Evolutionary conservation across 192 early-diverging fungal species (phyloP).

Genomic region (Coemansia sp.): DNA sequence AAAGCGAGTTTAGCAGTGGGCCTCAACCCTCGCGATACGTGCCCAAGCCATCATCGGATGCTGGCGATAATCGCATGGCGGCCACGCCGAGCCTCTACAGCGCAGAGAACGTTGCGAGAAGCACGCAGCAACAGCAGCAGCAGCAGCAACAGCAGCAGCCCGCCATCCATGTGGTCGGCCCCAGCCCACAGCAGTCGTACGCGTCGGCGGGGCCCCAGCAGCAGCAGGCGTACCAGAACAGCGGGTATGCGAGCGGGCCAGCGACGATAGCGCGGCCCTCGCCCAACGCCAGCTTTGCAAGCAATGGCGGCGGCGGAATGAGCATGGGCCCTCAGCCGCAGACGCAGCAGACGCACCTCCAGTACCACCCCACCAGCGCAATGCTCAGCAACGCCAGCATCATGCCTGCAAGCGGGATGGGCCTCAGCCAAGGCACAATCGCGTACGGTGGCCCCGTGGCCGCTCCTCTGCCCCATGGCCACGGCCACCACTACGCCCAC

Average conservation of each 20-base stretch:
- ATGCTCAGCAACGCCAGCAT: conserved; percentile 4
- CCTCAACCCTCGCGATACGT: conserved; percentile 23
- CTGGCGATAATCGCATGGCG: not conserved
- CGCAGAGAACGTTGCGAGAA: not conserved
- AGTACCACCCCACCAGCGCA: not conserved
- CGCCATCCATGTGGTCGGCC: not conserved
- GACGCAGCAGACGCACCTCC: conserved; percentile 7
- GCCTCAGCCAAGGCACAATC: not conserved
- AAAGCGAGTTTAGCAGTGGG: conserved; percentile 9
- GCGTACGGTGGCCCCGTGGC: not conserved
- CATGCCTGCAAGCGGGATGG: not conserved
- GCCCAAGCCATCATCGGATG: not conserved
- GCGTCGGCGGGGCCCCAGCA: conserved; percentile 1
- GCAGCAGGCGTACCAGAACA: not conserved
- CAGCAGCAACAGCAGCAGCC: not conserved
- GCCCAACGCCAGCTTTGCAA: not conserved
- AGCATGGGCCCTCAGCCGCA: too few relatives aligned
- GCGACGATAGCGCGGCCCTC: not conserved
- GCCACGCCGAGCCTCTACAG: not conserved
- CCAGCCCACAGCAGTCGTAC: not conserved
- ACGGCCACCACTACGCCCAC: conserved; percentile 1
- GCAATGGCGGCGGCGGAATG: not conserved
- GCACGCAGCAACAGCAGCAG: conserved; percentile 1
- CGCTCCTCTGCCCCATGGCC: not conserved
- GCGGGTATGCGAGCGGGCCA: not conserved